These are phyloP conservation scores for Tulasnella sp. DNA, from an alignment of 768 basidiomycete genomes.

Conservation along the genomic window DNA sequence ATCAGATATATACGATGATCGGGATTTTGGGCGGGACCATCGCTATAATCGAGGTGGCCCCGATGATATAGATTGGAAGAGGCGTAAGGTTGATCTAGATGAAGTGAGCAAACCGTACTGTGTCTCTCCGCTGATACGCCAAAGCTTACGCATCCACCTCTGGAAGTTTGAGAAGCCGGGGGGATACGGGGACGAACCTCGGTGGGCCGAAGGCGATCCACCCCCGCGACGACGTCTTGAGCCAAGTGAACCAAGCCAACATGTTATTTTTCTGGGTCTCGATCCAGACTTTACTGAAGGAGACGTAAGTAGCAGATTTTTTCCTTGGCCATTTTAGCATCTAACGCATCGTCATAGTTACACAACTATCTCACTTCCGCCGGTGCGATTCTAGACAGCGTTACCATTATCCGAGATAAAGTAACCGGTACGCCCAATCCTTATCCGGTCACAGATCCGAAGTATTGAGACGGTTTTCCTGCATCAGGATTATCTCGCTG, in stretches of 20 bases:
- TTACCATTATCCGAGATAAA: conserved; percentile 95
- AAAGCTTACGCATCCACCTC: no score
- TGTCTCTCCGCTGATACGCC: no score
- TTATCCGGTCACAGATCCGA: conserved; percentile 41
- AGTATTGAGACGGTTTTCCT: conserved; percentile 41
- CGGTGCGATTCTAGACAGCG: conserved; percentile 69
- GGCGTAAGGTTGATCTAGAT: conserved; percentile 10
- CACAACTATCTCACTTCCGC: conserved; percentile 64
- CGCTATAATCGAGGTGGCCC: conserved; percentile 20
- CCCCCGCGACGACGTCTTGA: conserved; percentile 41
- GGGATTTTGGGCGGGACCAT: conserved; percentile 27
- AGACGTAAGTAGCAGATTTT: conserved; percentile 57
- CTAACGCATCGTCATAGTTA: conserved; percentile 38
- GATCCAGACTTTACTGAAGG: conserved; percentile 88
- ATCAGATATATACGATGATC: conserved; percentile 35
- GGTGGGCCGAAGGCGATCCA: neutral
- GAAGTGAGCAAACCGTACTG: neutral
- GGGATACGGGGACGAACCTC: neutral
- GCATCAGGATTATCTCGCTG: conserved; percentile 81
- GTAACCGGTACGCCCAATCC: conserved; percentile 87
- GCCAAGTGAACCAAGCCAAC: conserved; percentile 78
- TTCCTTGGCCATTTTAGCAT: neutral
- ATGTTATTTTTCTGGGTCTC: conserved; percentile 91
- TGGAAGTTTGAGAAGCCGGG: neutral
- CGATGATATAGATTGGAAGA: conserved; percentile 9